These are phyloP conservation scores for Acer saccharum DNA, from an alignment of 345 rosid genomes.

Conservation along the genomic window DNA sequence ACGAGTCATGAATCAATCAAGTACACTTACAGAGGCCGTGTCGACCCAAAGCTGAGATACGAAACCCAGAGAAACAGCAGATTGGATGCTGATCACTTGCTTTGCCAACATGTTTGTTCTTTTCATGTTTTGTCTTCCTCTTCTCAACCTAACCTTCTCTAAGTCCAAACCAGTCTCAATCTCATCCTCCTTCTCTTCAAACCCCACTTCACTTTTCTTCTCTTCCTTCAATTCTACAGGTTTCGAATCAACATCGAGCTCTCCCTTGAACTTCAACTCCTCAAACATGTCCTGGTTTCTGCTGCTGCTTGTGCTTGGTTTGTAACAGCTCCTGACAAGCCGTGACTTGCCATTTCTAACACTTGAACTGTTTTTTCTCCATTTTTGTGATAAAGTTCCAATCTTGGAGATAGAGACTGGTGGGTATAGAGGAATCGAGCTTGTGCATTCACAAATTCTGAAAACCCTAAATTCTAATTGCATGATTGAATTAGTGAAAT, in stretches of 20 bases:
- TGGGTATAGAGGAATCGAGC: background rate
- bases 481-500: background rate
- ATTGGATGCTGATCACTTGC: conserved; percentile 74
- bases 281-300: conserved; percentile 12
- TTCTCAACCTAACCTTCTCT: conserved; percentile 27
- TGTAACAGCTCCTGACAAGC: background rate
- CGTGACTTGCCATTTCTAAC: conserved; percentile 22
- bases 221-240: conserved; percentile 27
- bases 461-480: conserved; percentile 11
- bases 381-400: background rate
- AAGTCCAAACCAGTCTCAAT: conserved; percentile 9
- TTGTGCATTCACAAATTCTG: background rate
- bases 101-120: conserved; percentile 79
- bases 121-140: conserved; percentile 47
- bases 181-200: conserved; percentile 25
- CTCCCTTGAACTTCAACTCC: conserved; percentile 42
- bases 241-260: conserved; percentile 20
- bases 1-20: background rate
- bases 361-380: conserved; percentile 3
- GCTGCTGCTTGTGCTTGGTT: conserved; percentile 14
- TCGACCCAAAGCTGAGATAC: conserved; percentile 91
- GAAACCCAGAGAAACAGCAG: conserved; percentile 80
- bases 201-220: background rate
- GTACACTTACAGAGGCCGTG: conserved; percentile 41
- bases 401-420: background rate